phyloP scores from a whole-genome alignment of 257 asterid genomes.

The Echites panduratus region DNA sequence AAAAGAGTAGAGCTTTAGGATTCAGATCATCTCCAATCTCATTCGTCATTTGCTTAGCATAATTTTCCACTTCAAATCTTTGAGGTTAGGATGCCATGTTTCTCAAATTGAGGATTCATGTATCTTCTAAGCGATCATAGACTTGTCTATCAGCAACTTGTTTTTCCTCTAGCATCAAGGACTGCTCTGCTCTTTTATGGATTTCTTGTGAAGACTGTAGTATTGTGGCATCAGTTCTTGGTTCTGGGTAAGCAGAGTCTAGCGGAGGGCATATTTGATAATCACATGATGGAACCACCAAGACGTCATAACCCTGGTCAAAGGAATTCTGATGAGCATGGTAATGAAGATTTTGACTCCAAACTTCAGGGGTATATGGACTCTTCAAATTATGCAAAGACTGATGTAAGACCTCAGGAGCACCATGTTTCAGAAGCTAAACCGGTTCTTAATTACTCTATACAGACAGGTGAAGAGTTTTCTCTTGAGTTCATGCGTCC shows the following conservation, averaged over 20 bases:
- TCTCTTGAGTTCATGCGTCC: conserved; percentile 86
- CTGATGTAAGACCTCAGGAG: conserved; percentile 29
- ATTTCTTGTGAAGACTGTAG: conserved; percentile 24
- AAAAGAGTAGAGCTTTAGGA: not conserved
- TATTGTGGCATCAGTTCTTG: conserved; percentile 30
- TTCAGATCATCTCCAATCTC: not conserved
- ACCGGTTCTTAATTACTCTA: conserved; percentile 71
- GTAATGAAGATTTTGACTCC: conserved; percentile 39
- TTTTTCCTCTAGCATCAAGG: conserved; percentile 27
- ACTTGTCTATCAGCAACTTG: conserved; percentile 26
- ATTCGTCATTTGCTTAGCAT: not conserved
- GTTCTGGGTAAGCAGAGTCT: conserved; percentile 22
- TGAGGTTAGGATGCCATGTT: conserved; percentile 21
- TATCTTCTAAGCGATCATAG: conserved; percentile 24
- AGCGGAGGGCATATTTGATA: conserved; percentile 16
- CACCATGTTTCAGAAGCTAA: conserved; percentile 44
- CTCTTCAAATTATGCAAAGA: conserved; percentile 23
- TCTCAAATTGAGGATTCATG: conserved; percentile 23
- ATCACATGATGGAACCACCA: conserved; percentile 50
- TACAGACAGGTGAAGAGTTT: conserved; percentile 97
- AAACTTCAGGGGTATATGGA: conserved; percentile 44
- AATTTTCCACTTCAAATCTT: not conserved
- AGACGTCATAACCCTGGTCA: conserved; percentile 32
- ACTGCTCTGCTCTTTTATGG: conserved; percentile 36
- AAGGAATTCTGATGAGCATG: conserved; percentile 30